These are phyloP conservation scores for Gamarada debralockiae DNA, from an alignment of 495 filamentous ascomycete species.

Conservation along the genomic window DNA sequence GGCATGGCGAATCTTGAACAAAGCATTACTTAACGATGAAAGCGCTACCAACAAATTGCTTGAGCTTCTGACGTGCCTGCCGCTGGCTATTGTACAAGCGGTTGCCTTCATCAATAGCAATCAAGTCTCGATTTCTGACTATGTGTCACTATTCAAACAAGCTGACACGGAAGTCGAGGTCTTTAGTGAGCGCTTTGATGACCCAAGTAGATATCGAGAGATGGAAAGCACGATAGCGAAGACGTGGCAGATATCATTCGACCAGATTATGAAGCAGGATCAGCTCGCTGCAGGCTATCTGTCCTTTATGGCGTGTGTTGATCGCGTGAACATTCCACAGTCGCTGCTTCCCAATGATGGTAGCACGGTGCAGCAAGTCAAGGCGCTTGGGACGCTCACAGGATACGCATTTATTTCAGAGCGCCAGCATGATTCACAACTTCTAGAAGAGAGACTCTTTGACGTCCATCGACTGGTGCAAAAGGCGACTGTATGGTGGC, in stretches of 20 bases:
- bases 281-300: conserved; percentile 20
- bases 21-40: conserved; percentile 20
- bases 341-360: conserved; percentile 8
- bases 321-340: conserved; percentile 9
- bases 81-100: conserved; percentile 8
- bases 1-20: not conserved
- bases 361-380: not conserved
- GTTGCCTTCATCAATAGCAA: conserved; percentile 10
- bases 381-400: conserved; percentile 20
- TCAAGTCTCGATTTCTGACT: conserved; percentile 10
- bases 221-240: conserved; percentile 3
- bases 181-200: conserved; percentile 15
- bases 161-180: not conserved
- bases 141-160: conserved; percentile 24
- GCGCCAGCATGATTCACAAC: not conserved
- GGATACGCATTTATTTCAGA: conserved; percentile 20
- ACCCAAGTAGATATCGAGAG: conserved; percentile 15
- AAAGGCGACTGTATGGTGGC: conserved; percentile 25
- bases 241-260: conserved; percentile 35
- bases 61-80: not conserved
- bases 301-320: conserved; percentile 15
- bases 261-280: conserved; percentile 13
- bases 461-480: conserved; percentile 31
- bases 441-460: not conserved
- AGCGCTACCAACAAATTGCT: not conserved